Percentiles rank a stretch among this genome's conserved stretches.
Evolutionary conservation across 1,284 basidiomycete genomes (phyloP).

Genomic region (Volvariella surrecta): DNA sequence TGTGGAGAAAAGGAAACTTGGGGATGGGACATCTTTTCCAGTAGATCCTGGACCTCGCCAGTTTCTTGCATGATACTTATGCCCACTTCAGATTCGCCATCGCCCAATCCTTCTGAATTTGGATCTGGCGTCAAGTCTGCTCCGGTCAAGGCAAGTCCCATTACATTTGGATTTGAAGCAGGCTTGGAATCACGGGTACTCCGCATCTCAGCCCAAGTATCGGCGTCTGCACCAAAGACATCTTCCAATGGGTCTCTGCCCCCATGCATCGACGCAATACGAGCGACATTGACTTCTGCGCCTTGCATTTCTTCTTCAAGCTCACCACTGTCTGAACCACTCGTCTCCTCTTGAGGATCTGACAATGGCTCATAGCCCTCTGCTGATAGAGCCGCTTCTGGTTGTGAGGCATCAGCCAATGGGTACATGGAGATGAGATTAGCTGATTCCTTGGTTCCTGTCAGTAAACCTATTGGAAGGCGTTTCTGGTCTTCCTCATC

Average conservation of each 20-base stretch:
- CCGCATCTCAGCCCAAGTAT: slow-evolving; percentile 52
- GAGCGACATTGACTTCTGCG: slow-evolving; percentile 24
- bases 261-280: slow-evolving; percentile 18
- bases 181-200: slow-evolving; percentile 17
- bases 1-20: slow-evolving; percentile 21
- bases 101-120: slow-evolving; percentile 17
- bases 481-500: slow-evolving; percentile 19
- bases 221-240: slow-evolving; percentile 47
- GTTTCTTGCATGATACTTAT: slow-evolving; percentile 23
- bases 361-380: slow-evolving; percentile 21
- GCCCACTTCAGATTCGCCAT: slow-evolving; percentile 23
- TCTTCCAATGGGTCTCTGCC: slow-evolving; percentile 28
- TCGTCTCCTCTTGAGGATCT: slow-evolving; percentile 17
- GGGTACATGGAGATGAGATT: slow-evolving; percentile 22
- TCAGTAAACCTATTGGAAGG: slow-evolving; percentile 42
- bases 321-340: slow-evolving; percentile 18
- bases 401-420: slow-evolving; percentile 8
- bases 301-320: slow-evolving; percentile 21
- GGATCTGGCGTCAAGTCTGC: slow-evolving; percentile 28
- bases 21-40: slow-evolving; percentile 33
- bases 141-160: slow-evolving; percentile 45
- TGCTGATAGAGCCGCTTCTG: slow-evolving; percentile 4
- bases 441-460: slow-evolving; percentile 35
- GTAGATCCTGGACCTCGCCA: slow-evolving; percentile 38
- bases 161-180: slow-evolving; percentile 33